Evolutionary conservation across 139 green algal species (phyloP).

Genomic region (Asterochloris sp.): DNA sequence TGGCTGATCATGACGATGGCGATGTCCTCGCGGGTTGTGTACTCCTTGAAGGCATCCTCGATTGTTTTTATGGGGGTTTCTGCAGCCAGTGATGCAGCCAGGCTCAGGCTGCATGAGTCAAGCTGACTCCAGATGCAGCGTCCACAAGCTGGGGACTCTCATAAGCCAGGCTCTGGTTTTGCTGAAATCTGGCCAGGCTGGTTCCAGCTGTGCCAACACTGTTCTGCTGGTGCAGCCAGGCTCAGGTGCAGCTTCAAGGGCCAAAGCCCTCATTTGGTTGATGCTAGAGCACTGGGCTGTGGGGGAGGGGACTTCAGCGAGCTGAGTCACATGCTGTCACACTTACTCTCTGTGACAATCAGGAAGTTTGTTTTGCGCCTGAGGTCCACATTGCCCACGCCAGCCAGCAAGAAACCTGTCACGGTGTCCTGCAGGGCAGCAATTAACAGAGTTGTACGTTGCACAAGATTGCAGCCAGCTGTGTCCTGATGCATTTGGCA

Average conservation of each 20-base stretch:
- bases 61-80: constrained; percentile 80
- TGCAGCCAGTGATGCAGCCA: constrained; percentile 32
- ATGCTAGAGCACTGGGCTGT: not conserved
- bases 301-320: not conserved
- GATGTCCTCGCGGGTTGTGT: constrained; percentile 87
- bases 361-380: constrained; percentile 91
- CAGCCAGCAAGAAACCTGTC: constrained; percentile 95
- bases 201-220: no score
- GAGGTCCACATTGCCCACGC: constrained; percentile 92
- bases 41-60: constrained; percentile 93
- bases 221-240: not conserved
- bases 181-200: no score
- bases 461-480: not conserved
- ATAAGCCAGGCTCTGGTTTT: no score
- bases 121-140: no score
- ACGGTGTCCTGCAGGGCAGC: constrained; percentile 83
- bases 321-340: not conserved
- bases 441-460: not conserved
- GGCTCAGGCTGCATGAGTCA: no score
- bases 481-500: not conserved
- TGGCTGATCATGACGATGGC: constrained; percentile 96
- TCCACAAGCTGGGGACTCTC: no score
- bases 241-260: not conserved
- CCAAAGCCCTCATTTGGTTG: not conserved
- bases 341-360: constrained; percentile 87